A percentile compares a stretch with the other conserved stretches of the same genome.
Conservation (phyloP, 768 basidiomycete species). For the Pholiota conissans region DNA sequence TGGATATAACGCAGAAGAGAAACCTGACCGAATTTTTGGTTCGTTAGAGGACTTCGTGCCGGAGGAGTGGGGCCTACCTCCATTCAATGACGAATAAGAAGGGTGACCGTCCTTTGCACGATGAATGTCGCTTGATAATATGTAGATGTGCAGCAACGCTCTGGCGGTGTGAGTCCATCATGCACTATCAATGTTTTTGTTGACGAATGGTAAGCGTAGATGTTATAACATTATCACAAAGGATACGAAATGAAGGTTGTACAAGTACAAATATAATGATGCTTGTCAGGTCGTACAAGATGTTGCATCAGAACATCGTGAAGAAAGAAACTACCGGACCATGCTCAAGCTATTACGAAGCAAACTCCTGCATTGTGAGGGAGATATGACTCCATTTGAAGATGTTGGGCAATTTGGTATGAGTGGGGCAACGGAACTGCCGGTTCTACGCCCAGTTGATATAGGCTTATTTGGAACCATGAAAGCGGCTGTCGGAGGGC, state of each 20-base stretch:
- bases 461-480: conserved; percentile 4
- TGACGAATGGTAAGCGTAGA: no score
- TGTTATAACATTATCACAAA: no score
- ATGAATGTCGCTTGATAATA: no score
- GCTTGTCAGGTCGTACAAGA: background rate
- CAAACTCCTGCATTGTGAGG: conserved; percentile 18
- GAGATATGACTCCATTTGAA: conserved; percentile 8
- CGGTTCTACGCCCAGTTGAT: conserved; percentile 7
- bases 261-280: background rate
- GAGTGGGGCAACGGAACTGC: conserved; percentile 19
- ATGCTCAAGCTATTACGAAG: conserved; percentile 23
- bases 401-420: conserved; percentile 22
- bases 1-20: conserved; percentile 46
- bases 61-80: conserved; percentile 81
- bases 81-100: conserved; percentile 39
- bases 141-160: no score
- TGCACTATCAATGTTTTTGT: no score
- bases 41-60: conserved; percentile 78
- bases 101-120: no score
- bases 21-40: conserved; percentile 56
- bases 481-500: conserved; percentile 12
- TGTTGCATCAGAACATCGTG: no score
- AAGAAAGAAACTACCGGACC: conserved; percentile 17
- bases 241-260: background rate
- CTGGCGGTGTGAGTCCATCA: no score